phyloP scores from a whole-genome alignment of 768 basidiomycete genomes.

The Mrakia frigida region DNA sequence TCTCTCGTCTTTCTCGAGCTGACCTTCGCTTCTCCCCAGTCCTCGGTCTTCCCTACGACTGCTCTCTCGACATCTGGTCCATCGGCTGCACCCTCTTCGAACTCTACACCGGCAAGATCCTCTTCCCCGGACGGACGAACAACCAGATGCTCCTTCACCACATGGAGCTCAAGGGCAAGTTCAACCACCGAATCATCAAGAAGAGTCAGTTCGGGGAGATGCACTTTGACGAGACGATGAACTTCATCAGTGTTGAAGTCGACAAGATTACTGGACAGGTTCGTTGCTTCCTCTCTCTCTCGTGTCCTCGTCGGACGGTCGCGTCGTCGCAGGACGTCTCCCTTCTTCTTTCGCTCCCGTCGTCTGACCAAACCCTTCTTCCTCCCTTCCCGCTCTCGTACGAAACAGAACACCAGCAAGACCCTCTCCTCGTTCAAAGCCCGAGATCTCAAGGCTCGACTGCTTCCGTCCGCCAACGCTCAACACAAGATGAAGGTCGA shows the following conservation, averaged over 20 bases:
- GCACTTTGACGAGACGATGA: conserved; percentile 90
- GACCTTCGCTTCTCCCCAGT: conserved; percentile 52
- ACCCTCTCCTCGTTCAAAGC: conserved; percentile 76
- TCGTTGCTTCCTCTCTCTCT: conserved; percentile 44
- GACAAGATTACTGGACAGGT: conserved; percentile 80
- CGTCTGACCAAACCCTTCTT: neutral
- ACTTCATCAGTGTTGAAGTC: conserved; percentile 70
- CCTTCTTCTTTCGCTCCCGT: neutral
- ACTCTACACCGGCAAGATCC: conserved; percentile 90
- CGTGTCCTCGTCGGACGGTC: conserved; percentile 1
- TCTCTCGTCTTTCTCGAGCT: neutral
- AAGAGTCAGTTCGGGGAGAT: conserved; percentile 84
- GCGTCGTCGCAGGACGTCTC: too few species aligned
- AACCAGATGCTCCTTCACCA: conserved; percentile 96
- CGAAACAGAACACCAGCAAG: conserved; percentile 67
- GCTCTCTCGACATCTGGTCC: conserved; percentile 91
- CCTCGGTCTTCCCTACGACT: conserved; percentile 90
- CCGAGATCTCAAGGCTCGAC: conserved; percentile 70
- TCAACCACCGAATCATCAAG: conserved; percentile 90
- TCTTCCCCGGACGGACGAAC: conserved; percentile 93
- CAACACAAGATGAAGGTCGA: conserved; percentile 72
- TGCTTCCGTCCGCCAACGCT: conserved; percentile 71
- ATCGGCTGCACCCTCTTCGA: conserved; percentile 97
- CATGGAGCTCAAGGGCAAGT: conserved; percentile 95
- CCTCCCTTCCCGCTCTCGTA: neutral